These are phyloP conservation scores for Candida berthetii DNA, from an alignment of 805 yeast species.

Conservation along the genomic window DNA sequence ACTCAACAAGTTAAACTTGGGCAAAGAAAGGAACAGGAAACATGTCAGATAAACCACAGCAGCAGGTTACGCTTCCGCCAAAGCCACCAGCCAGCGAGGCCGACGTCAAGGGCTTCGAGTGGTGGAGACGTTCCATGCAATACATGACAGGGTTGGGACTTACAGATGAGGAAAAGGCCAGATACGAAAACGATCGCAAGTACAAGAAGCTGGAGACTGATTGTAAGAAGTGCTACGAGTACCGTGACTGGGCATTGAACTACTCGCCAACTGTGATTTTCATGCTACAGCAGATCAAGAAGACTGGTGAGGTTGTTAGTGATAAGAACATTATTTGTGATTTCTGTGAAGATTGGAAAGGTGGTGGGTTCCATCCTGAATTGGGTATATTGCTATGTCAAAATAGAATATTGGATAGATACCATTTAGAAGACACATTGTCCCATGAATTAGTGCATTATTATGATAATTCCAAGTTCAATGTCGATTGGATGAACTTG, in stretches of 20 bases:
- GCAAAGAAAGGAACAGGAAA: no score
- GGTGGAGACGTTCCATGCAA: conserved; percentile 74
- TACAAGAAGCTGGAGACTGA: conserved; percentile 40
- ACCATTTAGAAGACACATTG: conserved; percentile 85
- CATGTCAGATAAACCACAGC: no score
- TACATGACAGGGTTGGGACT: conserved; percentile 69
- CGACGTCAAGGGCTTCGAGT: conserved; percentile 48
- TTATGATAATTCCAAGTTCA: conserved; percentile 83
- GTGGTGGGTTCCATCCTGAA: conserved; percentile 94
- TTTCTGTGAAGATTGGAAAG: conserved; percentile 72
- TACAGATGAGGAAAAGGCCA: conserved; percentile 39
- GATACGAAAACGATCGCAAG: conserved; percentile 50
- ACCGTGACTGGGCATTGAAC: conserved; percentile 71
- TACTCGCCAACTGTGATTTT: conserved; percentile 84
- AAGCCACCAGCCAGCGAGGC: conserved; percentile 6
- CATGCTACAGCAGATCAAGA: conserved; percentile 77
- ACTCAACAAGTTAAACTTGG: no score
- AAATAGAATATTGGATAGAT: conserved; percentile 58
- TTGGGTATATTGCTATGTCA: conserved; percentile 84
- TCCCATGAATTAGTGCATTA: conserved; percentile 93
- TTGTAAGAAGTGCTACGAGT: conserved; percentile 67
- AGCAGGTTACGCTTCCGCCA: conserved; percentile 1
- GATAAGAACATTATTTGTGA: conserved; percentile 64
- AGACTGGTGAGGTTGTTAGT: conserved; percentile 44
- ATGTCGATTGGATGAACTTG: conserved; percentile 79